These are phyloP conservation scores for Litchi chinensis DNA, from an alignment of 345 rosid species.

Conservation along the genomic window DNA sequence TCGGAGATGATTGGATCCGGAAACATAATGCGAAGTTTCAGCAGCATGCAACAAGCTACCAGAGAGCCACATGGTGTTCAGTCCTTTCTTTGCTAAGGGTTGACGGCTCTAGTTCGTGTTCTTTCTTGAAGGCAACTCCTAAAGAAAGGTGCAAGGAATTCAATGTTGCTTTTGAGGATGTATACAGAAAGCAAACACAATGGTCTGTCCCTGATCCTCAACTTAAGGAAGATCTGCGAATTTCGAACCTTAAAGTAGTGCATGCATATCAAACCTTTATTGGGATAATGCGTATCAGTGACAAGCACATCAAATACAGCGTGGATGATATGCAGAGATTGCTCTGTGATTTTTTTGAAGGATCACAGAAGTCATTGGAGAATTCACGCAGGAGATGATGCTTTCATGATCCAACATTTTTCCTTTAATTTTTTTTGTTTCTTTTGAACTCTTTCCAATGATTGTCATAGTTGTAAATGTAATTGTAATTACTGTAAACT, in stretches of 20 bases:
- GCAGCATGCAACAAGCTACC: conserved; percentile 61
- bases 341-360: conserved; percentile 68
- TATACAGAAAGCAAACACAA: conserved; percentile 60
- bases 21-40: conserved; percentile 62
- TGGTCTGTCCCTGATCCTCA: conserved; percentile 66
- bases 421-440: neutral
- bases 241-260: conserved; percentile 62
- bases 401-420: conserved; percentile 2
- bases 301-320: conserved; percentile 58
- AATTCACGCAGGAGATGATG: conserved; percentile 53
- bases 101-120: conserved; percentile 24
- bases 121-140: conserved; percentile 18
- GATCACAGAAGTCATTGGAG: conserved; percentile 43
- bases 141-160: conserved; percentile 70
- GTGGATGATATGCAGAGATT: conserved; percentile 56
- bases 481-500: conserved; percentile 6
- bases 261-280: conserved; percentile 72
- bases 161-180: conserved; percentile 59
- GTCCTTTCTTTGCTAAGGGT: conserved; percentile 51
- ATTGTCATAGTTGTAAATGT: conserved; percentile 13
- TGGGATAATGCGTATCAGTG: conserved; percentile 48
- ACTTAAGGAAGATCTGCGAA: conserved; percentile 67
- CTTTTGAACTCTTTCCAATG: neutral
- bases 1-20: conserved; percentile 88
- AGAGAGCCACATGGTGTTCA: conserved; percentile 70